Evolutionary conservation across 1,284 basidiomycete genomes (phyloP).

Genomic region (Vanrija sp.): DNA sequence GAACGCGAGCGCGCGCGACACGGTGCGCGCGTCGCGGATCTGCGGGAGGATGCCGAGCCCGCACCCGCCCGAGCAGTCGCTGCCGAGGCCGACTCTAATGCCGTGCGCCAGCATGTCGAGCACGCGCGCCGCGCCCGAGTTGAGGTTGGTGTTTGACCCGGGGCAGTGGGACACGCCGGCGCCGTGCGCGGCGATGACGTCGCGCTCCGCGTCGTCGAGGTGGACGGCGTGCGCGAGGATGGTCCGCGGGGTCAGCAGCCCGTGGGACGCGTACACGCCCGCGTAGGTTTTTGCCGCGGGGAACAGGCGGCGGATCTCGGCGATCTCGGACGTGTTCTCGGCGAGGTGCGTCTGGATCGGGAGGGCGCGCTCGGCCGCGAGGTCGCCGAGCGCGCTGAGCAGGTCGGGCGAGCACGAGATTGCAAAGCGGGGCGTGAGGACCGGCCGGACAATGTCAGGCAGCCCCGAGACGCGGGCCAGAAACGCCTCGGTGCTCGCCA

Average conservation of each 20-base stretch:
- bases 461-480: slow-evolving; percentile 52
- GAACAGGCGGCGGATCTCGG: slow-evolving; percentile 64
- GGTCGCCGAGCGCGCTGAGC: slow-evolving; percentile 60
- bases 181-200: slow-evolving; percentile 61
- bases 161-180: slow-evolving; percentile 91
- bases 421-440: slow-evolving; percentile 92
- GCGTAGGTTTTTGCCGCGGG: slow-evolving; percentile 62
- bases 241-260: slow-evolving; percentile 72
- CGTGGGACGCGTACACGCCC: slow-evolving; percentile 74
- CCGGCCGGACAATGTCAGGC: slow-evolving; percentile 69
- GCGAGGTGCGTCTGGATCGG: slow-evolving; percentile 88
- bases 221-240: slow-evolving; percentile 81
- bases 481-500: slow-evolving; percentile 62
- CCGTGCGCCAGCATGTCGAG: slow-evolving; percentile 74
- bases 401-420: slow-evolving; percentile 81
- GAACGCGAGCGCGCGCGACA: slow-evolving; percentile 67
- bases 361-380: slow-evolving; percentile 50
- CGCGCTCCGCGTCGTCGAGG: slow-evolving; percentile 66
- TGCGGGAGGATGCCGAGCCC: slow-evolving; percentile 76
- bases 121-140: slow-evolving; percentile 76
- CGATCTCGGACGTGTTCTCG: slow-evolving; percentile 77
- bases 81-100: slow-evolving; percentile 82
- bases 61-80: slow-evolving; percentile 88
- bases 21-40: slow-evolving; percentile 75
- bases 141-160: slow-evolving; percentile 84